Conservation (phyloP, 495 filamentous ascomycete species). For the Staphylotrichum longicolle region DNA sequence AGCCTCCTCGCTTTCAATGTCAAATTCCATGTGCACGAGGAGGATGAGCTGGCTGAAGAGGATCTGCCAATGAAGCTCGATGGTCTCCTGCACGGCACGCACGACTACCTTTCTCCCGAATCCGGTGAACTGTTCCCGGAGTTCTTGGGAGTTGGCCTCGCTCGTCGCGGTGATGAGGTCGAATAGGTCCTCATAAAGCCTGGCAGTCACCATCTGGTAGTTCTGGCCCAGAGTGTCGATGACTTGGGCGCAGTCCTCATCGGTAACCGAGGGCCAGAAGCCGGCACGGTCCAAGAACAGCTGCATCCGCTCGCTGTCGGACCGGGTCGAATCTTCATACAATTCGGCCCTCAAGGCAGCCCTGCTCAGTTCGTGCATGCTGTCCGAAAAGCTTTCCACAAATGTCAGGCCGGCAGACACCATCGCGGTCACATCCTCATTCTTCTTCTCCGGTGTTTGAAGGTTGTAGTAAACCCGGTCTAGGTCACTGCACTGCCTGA, state of each 20-base stretch:
- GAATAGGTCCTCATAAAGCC: slow-evolving; percentile 50
- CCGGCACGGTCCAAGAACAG: slow-evolving; percentile 68
- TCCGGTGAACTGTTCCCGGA: slow-evolving; percentile 53
- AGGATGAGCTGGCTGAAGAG: slow-evolving; percentile 81
- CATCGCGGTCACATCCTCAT: slow-evolving; percentile 44
- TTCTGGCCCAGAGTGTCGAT: slow-evolving; percentile 56
- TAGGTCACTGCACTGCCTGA: slow-evolving; percentile 73
- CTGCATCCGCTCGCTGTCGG: slow-evolving; percentile 67
- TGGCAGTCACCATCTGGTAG: slow-evolving; percentile 53
- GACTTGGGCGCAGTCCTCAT: slow-evolving; percentile 60
- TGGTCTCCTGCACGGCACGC: slow-evolving; percentile 73
- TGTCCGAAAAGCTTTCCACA: slow-evolving; percentile 58
- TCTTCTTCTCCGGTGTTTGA: slow-evolving; percentile 32
- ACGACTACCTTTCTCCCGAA: slow-evolving; percentile 73
- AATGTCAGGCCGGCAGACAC: slow-evolving; percentile 62
- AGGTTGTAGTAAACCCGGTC: slow-evolving; percentile 68
- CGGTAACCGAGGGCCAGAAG: slow-evolving; percentile 68
- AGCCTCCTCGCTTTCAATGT: slow-evolving; percentile 65
- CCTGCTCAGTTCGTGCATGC: slow-evolving; percentile 58
- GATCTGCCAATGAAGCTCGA: slow-evolving; percentile 63
- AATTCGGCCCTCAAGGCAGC: slow-evolving; percentile 63
- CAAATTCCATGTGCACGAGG: slow-evolving; percentile 76
- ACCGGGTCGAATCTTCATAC: slow-evolving; percentile 62
- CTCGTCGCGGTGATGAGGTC: slow-evolving; percentile 41
- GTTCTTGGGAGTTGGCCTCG: slow-evolving; percentile 39